Percentiles rank a stretch among this genome's conserved stretches.
phyloP scores from a whole-genome alignment of 257 asterid genomes.

The Coffea canephora region DNA sequence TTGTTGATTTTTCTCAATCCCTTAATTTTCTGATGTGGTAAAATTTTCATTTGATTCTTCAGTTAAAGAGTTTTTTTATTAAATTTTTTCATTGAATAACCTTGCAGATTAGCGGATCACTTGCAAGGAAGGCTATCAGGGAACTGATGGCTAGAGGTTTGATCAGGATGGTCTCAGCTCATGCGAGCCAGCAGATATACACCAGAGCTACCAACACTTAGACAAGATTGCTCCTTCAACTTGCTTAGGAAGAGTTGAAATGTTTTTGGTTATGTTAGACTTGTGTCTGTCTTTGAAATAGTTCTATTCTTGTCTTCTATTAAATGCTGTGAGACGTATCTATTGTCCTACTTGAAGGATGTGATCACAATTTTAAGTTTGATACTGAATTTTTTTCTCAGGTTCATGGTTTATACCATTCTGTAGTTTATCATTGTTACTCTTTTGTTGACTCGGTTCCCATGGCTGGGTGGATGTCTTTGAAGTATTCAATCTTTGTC shows the following conservation, averaged over 20 bases:
- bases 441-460: background rate
- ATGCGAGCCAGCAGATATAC: slow-evolving; percentile 88
- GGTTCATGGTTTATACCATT: background rate
- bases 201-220: slow-evolving; percentile 89
- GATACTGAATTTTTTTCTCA: background rate
- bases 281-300: background rate
- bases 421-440: background rate
- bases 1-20: background rate
- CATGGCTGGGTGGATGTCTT: background rate
- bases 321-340: background rate
- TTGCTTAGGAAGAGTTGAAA: background rate
- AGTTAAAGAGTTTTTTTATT: background rate
- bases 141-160: slow-evolving; percentile 70
- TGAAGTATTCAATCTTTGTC: background rate
- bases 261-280: background rate
- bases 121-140: slow-evolving; percentile 79
- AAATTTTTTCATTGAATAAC: background rate
- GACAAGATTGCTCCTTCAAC: background rate
- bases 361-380: background rate
- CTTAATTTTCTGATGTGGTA: background rate
- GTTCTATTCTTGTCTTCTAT: background rate
- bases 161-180: slow-evolving; percentile 76
- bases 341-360: background rate
- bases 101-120: slow-evolving; percentile 74
- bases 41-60: background rate